Conservation (phyloP, 768 basidiomycete species). For the Tremella yokohamensis region DNA sequence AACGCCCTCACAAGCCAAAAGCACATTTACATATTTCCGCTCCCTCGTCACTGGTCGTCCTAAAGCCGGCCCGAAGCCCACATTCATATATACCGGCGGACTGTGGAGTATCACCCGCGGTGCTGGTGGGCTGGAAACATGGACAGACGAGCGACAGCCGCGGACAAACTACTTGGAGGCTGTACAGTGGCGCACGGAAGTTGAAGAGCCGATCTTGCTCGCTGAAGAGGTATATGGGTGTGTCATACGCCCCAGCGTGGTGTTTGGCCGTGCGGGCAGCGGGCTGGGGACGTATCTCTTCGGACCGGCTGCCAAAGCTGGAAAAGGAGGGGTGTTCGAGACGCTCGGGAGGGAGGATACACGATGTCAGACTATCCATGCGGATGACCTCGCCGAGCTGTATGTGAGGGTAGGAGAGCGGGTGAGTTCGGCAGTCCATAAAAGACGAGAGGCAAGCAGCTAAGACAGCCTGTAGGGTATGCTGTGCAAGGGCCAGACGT, state of each 20-base stretch:
- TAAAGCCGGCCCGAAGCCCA: conserved; percentile 49
- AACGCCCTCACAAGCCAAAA: background rate
- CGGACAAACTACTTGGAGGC: background rate
- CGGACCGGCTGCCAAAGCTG: conserved; percentile 42
- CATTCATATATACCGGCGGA: conserved; percentile 56
- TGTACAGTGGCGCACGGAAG: background rate
- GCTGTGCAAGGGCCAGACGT: conserved; percentile 52
- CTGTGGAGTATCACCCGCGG: conserved; percentile 53
- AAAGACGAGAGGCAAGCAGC: background rate
- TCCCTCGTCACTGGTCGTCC: conserved; percentile 28
- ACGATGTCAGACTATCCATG: conserved; percentile 53
- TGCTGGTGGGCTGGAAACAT: conserved; percentile 47
- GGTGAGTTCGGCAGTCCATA: conserved; percentile 24
- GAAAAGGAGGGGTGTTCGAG: conserved; percentile 52
- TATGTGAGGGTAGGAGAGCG: conserved; percentile 54
- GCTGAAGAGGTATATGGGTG: conserved; percentile 53
- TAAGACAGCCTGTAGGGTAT: background rate
- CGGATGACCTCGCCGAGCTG: conserved; percentile 56
- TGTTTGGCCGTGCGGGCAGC: conserved; percentile 56
- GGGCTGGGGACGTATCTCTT: conserved; percentile 50
- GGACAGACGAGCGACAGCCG: conserved; percentile 38
- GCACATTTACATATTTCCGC: conserved; percentile 9
- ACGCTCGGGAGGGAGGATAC: conserved; percentile 43
- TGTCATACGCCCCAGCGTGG: conserved; percentile 55
- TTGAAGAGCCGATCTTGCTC: conserved; percentile 5